Evolutionary conservation across 192 early-diverging fungal genomes (phyloP), one percentile per base, ranked within the genome.

Genomic region (Obelidium mucronatum): DNA sequence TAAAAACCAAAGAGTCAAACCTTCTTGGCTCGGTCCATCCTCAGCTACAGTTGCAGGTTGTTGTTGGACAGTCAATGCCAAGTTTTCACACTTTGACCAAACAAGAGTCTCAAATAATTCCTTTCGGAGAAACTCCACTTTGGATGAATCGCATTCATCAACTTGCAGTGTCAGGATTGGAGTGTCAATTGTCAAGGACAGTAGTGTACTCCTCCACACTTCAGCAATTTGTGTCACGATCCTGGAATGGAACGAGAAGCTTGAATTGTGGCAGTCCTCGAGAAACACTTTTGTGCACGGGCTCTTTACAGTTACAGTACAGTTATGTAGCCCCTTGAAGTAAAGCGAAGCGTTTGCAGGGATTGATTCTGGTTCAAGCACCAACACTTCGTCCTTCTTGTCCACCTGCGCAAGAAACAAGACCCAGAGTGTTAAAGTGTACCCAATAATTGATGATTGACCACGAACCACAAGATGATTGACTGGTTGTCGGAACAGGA

Each of bases 191-290:
- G n/a, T 8, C 3, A 76, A 2, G 5, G 4, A 22, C 62, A 67
- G 30, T 2, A 28, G 34, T 17, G 22, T 66, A 6, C 26, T 33
- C 35, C 36, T 51, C 64, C 63, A 76, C 28, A 66, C 24, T 52
- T 76, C 74, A 8, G 53, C 13, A 2, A 76, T 66, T 34, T 76
- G 74, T 4, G 74, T 76, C 1, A 67, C 52, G 36, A 76, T 40
- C 2, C 74, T 15, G 3, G 30, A 39, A 11, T 2, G 19, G 1
- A 76, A 19, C 15, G 13, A 3, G 13, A 76, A 34, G 30, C 13
- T 37, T 1, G 54, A 22, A 28, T 55, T 26, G n/a, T 51, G 28
- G 64, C 74, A 76, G 13, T 17, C 63, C 54, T 76, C 74, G 48
- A 76, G 66, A 33, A 52, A 56, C 22, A 76, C 31, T 40, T 67